Evolutionary conservation across 805 yeast species (phyloP).

Genomic region (Hanseniaspora lachancei): DNA sequence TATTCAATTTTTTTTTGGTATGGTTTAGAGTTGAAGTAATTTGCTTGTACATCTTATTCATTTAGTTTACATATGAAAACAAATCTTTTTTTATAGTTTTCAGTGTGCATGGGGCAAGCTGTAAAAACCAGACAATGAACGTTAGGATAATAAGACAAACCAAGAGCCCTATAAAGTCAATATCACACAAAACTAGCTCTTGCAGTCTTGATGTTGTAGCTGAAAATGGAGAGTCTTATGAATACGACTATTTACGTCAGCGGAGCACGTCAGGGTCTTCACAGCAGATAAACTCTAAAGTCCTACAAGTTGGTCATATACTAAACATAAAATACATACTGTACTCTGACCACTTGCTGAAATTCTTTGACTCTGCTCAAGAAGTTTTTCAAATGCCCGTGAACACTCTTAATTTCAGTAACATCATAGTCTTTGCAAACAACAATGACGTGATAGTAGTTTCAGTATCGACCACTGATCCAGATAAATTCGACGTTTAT

Average conservation of each 20-base stretch:
- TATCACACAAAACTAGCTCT: background rate
- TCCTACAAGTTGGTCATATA: background rate
- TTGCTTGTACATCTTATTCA: too few species aligned
- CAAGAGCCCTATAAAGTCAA: background rate
- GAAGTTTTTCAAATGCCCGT: conserved; percentile 8
- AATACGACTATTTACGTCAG: background rate
- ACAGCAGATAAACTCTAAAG: background rate
- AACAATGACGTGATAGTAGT: background rate
- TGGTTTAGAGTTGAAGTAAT: too few species aligned
- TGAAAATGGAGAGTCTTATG: background rate
- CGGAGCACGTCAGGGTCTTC: background rate
- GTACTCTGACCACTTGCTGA: background rate
- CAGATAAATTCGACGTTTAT: conserved; percentile 6
- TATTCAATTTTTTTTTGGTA: too few species aligned
- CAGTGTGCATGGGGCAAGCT: background rate
- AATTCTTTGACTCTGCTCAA: background rate
- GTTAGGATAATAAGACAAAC: background rate
- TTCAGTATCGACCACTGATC: conserved; percentile 8
- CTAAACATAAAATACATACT: background rate
- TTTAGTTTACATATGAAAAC: too few species aligned
- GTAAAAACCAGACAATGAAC: background rate
- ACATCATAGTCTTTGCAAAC: background rate
- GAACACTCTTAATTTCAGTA: conserved; percentile 8
- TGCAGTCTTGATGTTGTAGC: background rate
- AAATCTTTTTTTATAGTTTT: background rate